Conservation (phyloP, 768 basidiomycete species). For the Chalciporus sphaerocephalus region DNA sequence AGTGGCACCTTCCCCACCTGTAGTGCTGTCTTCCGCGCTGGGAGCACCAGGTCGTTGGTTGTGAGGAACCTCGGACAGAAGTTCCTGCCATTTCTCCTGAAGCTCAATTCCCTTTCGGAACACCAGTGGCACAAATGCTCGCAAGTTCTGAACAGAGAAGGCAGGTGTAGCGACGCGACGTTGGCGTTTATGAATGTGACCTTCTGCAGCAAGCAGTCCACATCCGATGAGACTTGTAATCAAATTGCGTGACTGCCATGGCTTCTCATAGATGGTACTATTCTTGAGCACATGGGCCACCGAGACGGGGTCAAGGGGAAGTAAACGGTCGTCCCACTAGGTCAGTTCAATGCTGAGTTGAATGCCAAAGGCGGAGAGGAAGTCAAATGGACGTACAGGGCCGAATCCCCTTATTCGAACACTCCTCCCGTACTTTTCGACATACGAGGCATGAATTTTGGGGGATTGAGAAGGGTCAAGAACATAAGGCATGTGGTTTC, state of each 20-base stretch:
- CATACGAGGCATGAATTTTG: slow-evolving; percentile 48
- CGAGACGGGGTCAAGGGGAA: slow-evolving; percentile 77
- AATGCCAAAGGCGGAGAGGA: background rate
- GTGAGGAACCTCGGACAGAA: slow-evolving; percentile 33
- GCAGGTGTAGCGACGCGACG: slow-evolving; percentile 72
- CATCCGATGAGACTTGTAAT: slow-evolving; percentile 78
- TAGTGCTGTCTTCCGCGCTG: too few species aligned
- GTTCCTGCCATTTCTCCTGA: slow-evolving; percentile 54
- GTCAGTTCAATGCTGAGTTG: slow-evolving; percentile 7
- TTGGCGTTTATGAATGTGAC: slow-evolving; percentile 74
- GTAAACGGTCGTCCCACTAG: slow-evolving; percentile 75
- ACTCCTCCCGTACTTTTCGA: slow-evolving; percentile 61
- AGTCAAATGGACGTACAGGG: slow-evolving; percentile 49
- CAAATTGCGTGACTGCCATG: slow-evolving; percentile 69
- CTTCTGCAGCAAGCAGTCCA: slow-evolving; percentile 79
- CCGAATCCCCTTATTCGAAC: slow-evolving; percentile 64
- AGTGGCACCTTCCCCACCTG: background rate
- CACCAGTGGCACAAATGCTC: slow-evolving; percentile 65
- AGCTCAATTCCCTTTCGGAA: slow-evolving; percentile 65
- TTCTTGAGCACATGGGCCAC: slow-evolving; percentile 72
- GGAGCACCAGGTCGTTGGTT: too few species aligned
- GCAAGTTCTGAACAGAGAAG: slow-evolving; percentile 75
- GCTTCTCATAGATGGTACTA: slow-evolving; percentile 74
- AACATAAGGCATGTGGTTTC: slow-evolving; percentile 50
- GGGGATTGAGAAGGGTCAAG: slow-evolving; percentile 55